A percentile compares a stretch with the other conserved stretches of the same genome.
phyloP scores from a whole-genome alignment of 2,329 filamentous ascomycete genomes.

The Penicillium freii region DNA sequence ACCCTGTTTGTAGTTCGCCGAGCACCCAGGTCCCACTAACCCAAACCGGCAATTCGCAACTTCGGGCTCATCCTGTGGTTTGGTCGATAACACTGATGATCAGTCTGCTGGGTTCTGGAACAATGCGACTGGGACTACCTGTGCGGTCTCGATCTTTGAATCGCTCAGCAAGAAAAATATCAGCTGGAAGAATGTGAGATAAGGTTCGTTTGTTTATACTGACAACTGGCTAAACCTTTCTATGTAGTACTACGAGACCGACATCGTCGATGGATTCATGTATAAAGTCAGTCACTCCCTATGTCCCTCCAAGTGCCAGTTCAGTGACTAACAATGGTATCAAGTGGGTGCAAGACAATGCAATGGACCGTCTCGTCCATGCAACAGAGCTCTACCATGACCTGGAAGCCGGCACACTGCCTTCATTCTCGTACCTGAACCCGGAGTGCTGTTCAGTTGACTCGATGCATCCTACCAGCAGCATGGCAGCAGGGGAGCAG shows the following conservation, averaged over 20 bases:
- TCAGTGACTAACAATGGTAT: background rate
- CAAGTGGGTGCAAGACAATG: constrained; percentile 40
- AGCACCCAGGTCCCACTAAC: constrained; percentile 43
- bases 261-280: constrained; percentile 39
- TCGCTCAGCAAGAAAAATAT: constrained; percentile 37
- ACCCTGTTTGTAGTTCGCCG: constrained; percentile 27
- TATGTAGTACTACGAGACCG: constrained; percentile 40
- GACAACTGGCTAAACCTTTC: background rate
- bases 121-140: constrained; percentile 37
- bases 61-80: background rate
- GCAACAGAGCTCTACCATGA: constrained; percentile 53
- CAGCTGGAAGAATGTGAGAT: constrained; percentile 38
- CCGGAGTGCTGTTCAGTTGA: constrained; percentile 41
- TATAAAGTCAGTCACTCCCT: constrained; percentile 27
- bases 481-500: constrained; percentile 39
- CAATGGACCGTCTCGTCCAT: constrained; percentile 33
- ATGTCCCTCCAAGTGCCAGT: too few relatives aligned
- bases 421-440: constrained; percentile 61
- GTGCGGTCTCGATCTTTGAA: constrained; percentile 41
- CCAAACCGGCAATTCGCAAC: constrained; percentile 38
- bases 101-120: constrained; percentile 34
- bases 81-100: constrained; percentile 34
- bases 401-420: constrained; percentile 52
- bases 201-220: background rate
- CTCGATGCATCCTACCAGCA: constrained; percentile 43